Evolutionary conservation across 169 alveolate species (phyloP).

Genomic region (Plasmodium gonderi): DNA sequence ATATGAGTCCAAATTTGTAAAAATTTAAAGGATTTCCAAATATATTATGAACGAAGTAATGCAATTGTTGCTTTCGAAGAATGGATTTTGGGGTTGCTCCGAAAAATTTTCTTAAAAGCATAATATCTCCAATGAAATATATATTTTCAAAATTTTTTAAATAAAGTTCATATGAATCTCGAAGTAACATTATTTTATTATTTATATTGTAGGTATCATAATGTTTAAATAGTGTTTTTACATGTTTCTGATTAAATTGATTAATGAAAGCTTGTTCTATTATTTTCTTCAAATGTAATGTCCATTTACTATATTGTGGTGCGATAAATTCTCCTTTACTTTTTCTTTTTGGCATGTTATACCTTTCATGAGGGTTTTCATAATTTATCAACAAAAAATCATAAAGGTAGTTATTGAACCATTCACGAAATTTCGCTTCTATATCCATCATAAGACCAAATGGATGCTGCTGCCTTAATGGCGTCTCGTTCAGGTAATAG

Average conservation of each 20-base stretch:
- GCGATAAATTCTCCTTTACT: conserved; percentile 7
- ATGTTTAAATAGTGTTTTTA: conserved; percentile 1
- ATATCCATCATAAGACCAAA: conserved; percentile 17
- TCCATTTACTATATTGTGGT: conserved; percentile 52
- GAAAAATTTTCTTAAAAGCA: conserved; percentile 27
- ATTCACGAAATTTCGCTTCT: conserved; percentile 18
- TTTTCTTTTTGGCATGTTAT: conserved; percentile 3
- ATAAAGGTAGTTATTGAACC: conserved; percentile 26
- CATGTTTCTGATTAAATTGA: conserved; percentile 45
- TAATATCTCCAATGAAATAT: conserved; percentile 25
- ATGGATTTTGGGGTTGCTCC: not conserved
- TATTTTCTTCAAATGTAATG: conserved; percentile 1
- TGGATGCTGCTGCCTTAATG: conserved; percentile 10
- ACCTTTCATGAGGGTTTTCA: conserved; percentile 6
- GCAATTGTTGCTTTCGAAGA: not conserved
- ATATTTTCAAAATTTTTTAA: conserved; percentile 12
- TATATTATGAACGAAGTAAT: conserved; percentile 7
- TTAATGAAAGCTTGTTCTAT: not conserved
- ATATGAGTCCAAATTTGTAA: conserved; percentile 36
- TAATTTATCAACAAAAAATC: conserved; percentile 24
- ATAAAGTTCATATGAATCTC: conserved; percentile 53
- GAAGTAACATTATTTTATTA: conserved; percentile 42
- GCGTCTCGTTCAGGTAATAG: conserved; percentile 41
- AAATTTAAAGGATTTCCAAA: conserved; percentile 31
- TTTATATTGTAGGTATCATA: conserved; percentile 26